phyloP scores from a whole-genome alignment of 768 basidiomycete genomes.

The Leucosporidium creatinivorum region DNA sequence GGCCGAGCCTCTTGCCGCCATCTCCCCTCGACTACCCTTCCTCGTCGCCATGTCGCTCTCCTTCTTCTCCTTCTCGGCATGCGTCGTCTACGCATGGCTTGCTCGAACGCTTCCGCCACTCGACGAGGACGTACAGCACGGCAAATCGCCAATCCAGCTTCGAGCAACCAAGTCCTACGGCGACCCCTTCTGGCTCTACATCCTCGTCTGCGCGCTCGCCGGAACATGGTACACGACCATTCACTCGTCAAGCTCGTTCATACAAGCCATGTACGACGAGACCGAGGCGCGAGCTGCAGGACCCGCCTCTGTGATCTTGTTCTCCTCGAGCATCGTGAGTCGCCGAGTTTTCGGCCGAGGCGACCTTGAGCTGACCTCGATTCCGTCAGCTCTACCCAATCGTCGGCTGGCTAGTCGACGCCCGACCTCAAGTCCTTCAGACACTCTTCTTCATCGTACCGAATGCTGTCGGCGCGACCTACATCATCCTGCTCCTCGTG shows the following conservation, averaged over 20 bases:
- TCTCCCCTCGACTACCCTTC: slow-evolving; percentile 66
- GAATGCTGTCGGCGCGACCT: neutral
- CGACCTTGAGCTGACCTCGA: neutral
- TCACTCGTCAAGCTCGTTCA: slow-evolving; percentile 17
- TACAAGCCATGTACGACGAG: slow-evolving; percentile 14
- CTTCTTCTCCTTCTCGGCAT: slow-evolving; percentile 59
- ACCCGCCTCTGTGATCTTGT: slow-evolving; percentile 7
- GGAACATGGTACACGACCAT: slow-evolving; percentile 33
- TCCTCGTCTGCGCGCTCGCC: slow-evolving; percentile 22
- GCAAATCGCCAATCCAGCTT: neutral
- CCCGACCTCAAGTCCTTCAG: slow-evolving; percentile 2
- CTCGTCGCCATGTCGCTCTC: slow-evolving; percentile 60
- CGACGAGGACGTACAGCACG: neutral
- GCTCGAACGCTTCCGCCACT: neutral
- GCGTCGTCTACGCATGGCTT: slow-evolving; percentile 55
- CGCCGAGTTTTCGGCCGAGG: neutral
- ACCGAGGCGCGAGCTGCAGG: neutral
- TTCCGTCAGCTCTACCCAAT: slow-evolving; percentile 15
- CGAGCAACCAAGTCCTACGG: slow-evolving; percentile 8
- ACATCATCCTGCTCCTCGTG: slow-evolving; percentile 1
- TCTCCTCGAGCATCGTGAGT: slow-evolving; percentile 10
- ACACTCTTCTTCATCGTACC: slow-evolving; percentile 8
- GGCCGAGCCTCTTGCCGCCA: slow-evolving; percentile 64
- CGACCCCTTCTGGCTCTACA: slow-evolving; percentile 19
- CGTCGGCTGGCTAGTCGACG: slow-evolving; percentile 13